Evolutionary conservation across 345 rosid genomes (phyloP).

Genomic region (Hypericum perforatum): DNA sequence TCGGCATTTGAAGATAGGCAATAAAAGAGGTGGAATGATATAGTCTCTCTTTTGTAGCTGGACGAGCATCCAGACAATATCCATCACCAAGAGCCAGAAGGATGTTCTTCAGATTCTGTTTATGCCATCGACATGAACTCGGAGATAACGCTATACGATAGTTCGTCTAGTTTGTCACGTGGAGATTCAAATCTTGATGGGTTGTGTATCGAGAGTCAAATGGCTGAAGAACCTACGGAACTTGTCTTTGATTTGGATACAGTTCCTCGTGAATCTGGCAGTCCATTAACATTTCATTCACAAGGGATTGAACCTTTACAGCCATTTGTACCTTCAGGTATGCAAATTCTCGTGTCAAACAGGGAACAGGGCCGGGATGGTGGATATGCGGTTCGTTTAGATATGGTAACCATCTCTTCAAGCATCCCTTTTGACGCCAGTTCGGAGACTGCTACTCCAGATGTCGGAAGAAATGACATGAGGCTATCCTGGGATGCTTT

Average conservation of each 20-base stretch:
- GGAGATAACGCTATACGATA: conserved; percentile 19
- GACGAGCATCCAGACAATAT: too few species aligned
- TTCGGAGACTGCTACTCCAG: conserved; percentile 15
- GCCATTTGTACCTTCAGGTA: conserved; percentile 32
- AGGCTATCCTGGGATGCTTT: conserved; percentile 53
- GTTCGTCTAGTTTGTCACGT: conserved; percentile 22
- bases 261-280: conserved; percentile 23
- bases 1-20: too few species aligned
- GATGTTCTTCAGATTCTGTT: too few species aligned
- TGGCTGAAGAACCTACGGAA: conserved; percentile 16
- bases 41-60: too few species aligned
- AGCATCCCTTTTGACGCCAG: conserved; percentile 26
- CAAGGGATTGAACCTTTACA: conserved; percentile 24
- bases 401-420: conserved; percentile 47
- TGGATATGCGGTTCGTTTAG: conserved; percentile 41
- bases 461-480: conserved; percentile 34
- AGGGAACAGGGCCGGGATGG: conserved; percentile 31
- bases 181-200: conserved; percentile 20
- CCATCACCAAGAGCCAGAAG: too few species aligned
- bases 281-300: conserved; percentile 12
- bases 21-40: too few species aligned
- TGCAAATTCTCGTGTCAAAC: conserved; percentile 37
- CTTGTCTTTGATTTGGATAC: conserved; percentile 17
- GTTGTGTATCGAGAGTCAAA: conserved; percentile 22
- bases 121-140: too few species aligned